Evolutionary conservation across 768 basidiomycete species (phyloP), one percentile per base, ranked within the genome.

Genomic region (Cubamyces sp.): DNA sequence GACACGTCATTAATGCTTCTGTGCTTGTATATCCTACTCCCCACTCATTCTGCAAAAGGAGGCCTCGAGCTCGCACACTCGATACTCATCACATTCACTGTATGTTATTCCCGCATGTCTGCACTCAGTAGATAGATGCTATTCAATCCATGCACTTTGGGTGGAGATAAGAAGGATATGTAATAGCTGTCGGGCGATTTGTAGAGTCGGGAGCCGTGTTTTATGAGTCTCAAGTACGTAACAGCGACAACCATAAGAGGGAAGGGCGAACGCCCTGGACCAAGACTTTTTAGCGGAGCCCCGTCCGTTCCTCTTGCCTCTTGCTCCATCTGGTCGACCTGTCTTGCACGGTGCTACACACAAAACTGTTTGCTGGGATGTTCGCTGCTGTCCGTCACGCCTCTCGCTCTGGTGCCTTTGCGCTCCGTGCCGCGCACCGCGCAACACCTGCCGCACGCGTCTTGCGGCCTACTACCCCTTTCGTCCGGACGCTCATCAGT

Each of bases 401-500:
- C 11, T 68, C 76, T 45, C 70, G 71, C 42, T 53, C 74, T 8
- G 63, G 67, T 41, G 60, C 67, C 51, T 62, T 66, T 73, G 68
- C 67, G 59, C 60, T 69, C 54, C 70, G 66, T 59, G 69, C 70
- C 57, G 68, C 73, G 61, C 67, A 48, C 68, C 64, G 64, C 59
- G 56, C 65, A 56, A 21, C 62, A 68, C 48, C 68, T 68, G 30
- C 67, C 37, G 50, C 52, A 19, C 54, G 66, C 62, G 61, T 69
- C 19, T 56, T 64, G 68, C 64, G 72, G 67, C 61, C 70, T 69
- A 64, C 70, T 69, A 64, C 66, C 69, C 52, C 71, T 70, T 69
- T 74, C 62, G 63, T 78, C 53, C 81, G 88, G 61, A 83, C 83
- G 25, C 72, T 87, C 63, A 79, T 87, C 71, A 88, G 88, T 90